These are phyloP conservation scores for Pyrus betulifolia DNA, from an alignment of 306 rosid genomes.

Conservation along the genomic window DNA sequence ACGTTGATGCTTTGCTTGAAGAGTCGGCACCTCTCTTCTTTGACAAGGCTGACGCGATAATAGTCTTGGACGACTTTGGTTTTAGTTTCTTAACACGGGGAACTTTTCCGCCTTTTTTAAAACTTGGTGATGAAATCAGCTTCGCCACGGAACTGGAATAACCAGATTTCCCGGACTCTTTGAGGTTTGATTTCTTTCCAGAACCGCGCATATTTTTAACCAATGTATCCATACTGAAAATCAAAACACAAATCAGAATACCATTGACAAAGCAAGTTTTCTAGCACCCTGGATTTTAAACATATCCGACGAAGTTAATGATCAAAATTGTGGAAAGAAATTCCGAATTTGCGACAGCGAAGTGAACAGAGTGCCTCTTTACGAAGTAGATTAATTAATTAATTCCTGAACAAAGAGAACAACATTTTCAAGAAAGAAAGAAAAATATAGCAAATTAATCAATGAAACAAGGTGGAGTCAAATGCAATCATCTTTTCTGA, in stretches of 20 bases:
- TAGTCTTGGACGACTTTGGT: constrained; percentile 32
- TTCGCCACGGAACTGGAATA: constrained; percentile 32
- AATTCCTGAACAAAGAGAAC: neutral
- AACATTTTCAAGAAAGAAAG: neutral
- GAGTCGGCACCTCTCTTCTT: constrained; percentile 27
- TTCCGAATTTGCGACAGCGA: neutral
- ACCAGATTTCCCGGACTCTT: constrained; percentile 35
- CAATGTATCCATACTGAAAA: constrained; percentile 28
- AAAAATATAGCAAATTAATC: neutral
- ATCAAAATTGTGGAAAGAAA: neutral
- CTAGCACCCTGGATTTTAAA: neutral
- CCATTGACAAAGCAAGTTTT: neutral
- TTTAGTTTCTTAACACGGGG: constrained; percentile 35
- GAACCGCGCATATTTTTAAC: constrained; percentile 43
- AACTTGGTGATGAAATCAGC: constrained; percentile 23
- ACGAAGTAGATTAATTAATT: neutral
- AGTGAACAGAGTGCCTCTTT: neutral
- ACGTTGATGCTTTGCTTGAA: constrained; percentile 29
- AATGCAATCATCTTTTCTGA: neutral
- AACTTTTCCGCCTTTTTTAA: constrained; percentile 29
- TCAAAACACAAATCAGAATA: constrained; percentile 1
- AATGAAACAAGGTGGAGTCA: neutral
- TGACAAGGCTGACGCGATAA: constrained; percentile 26
- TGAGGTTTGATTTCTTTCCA: constrained; percentile 31
- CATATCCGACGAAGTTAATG: neutral